Evolutionary conservation across 345 rosid genomes (phyloP).

Genomic region (Syzygium oleosum): DNA sequence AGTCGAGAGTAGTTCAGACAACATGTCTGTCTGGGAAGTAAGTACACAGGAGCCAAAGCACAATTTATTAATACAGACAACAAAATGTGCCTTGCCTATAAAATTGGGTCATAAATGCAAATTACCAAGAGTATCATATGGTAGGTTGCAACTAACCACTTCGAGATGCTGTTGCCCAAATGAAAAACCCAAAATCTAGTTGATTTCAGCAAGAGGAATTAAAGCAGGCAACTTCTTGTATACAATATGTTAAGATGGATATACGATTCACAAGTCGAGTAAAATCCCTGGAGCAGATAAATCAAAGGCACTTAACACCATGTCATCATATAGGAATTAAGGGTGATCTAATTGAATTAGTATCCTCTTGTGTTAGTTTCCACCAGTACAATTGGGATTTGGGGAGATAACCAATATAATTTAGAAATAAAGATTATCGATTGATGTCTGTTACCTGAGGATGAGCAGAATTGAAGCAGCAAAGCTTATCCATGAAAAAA

Average conservation of each 20-base stretch:
- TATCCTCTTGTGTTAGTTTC: not conserved
- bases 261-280: not conserved
- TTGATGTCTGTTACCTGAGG: not conserved
- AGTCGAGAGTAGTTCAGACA: not conserved
- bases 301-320: not conserved
- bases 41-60: not conserved
- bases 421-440: not conserved
- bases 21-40: not conserved
- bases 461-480: slow-evolving; percentile 1
- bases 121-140: not conserved
- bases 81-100: not conserved
- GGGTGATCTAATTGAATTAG: not conserved
- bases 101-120: not conserved
- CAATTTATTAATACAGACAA: not conserved
- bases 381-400: not conserved
- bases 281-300: not conserved
- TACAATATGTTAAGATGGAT: not conserved
- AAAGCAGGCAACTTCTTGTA: not conserved
- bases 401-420: not conserved
- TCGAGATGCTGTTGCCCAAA: not conserved
- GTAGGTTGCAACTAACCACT: not conserved
- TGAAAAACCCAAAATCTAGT: not conserved
- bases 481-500: not conserved
- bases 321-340: not conserved
- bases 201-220: not conserved